Conservation (phyloP, 2,329 filamentous ascomycete species). For the Hymenoscyphus fraxineus region DNA sequence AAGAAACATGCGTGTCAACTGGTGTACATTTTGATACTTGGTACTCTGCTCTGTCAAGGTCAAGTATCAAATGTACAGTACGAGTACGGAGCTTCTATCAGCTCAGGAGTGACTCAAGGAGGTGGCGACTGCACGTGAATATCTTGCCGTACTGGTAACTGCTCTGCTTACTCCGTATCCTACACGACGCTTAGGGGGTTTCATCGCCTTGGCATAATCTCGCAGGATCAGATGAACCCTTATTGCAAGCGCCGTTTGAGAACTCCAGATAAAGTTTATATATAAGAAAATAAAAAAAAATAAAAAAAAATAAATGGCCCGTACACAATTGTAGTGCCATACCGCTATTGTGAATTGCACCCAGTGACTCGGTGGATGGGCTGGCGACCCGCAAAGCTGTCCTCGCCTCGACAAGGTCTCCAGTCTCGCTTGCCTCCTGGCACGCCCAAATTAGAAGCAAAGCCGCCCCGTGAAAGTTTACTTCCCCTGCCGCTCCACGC, state of each 20-base stretch:
- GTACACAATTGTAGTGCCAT: not conserved
- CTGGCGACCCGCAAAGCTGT: not conserved
- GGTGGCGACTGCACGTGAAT: not conserved
- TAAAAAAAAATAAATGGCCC: not conserved
- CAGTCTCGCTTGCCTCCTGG: slow-evolving; percentile 3
- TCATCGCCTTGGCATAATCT: not conserved
- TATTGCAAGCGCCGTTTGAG: not conserved
- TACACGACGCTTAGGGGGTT: not conserved
- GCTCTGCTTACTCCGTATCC: not conserved
- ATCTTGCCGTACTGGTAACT: not conserved
- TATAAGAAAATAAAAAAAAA: too few species aligned
- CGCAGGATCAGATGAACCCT: not conserved
- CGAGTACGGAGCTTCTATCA: not conserved
- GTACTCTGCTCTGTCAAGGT: not conserved
- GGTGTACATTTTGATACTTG: not conserved
- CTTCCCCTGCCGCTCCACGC: slow-evolving; percentile 5
- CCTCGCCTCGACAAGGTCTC: slow-evolving; percentile 8
- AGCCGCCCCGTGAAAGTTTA: not conserved
- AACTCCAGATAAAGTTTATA: not conserved
- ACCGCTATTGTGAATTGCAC: not conserved
- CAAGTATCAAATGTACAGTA: not conserved
- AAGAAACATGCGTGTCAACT: not conserved
- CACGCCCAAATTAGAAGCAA: slow-evolving; percentile 1
- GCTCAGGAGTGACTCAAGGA: not conserved
- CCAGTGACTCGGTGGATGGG: not conserved